A percentile compares a stretch with the other conserved stretches of the same genome.
Conservation (phyloP, 2,329 filamentous ascomycete species). For the Alternaria angustiovoidea region DNA sequence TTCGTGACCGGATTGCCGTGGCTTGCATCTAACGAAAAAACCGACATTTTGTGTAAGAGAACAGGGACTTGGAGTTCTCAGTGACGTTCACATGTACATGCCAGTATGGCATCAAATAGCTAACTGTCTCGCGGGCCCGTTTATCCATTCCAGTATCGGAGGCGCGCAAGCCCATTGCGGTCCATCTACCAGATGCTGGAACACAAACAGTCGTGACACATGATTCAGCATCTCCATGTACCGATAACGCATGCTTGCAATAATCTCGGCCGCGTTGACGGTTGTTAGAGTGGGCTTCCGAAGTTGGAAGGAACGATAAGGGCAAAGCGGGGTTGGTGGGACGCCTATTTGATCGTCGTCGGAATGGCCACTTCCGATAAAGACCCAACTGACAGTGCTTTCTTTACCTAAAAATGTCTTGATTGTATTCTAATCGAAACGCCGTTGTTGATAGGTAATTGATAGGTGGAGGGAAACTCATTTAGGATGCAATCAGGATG, state of each 20-base stretch:
- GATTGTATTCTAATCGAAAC: neutral
- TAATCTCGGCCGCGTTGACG: neutral
- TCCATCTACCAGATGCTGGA: neutral
- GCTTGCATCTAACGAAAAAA: constrained; percentile 48
- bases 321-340: constrained; percentile 7
- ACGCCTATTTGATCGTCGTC: constrained; percentile 5
- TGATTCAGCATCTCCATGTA: neutral
- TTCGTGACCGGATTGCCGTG: constrained; percentile 46
- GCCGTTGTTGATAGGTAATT: neutral
- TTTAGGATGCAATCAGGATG: neutral
- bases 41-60: constrained; percentile 42
- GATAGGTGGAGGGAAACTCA: neutral
- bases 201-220: neutral
- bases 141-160: neutral
- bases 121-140: neutral
- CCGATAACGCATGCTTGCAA: constrained; percentile 4
- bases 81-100: neutral
- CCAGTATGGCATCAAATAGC: neutral
- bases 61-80: neutral
- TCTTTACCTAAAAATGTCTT: neutral
- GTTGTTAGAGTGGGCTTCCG: neutral
- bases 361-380: constrained; percentile 12
- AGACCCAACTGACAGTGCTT: neutral
- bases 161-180: neutral
- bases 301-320: constrained; percentile 6